Evolutionary conservation across 257 asterid species (phyloP).

Genomic region (Asclepias syriaca): DNA sequence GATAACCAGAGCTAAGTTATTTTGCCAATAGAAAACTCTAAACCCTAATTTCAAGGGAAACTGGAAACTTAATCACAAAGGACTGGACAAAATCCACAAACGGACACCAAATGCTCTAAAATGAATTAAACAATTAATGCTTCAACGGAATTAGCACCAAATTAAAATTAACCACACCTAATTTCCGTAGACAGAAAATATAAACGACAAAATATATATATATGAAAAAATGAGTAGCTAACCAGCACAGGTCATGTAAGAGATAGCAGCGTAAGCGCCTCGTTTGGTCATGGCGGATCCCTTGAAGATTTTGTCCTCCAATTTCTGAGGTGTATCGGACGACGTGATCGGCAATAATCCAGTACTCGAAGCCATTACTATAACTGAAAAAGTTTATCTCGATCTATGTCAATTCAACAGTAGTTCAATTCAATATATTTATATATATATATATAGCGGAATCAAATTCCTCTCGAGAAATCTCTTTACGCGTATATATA

Average conservation of each 20-base stretch:
- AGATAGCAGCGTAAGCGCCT: conserved; percentile 86
- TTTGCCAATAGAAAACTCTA: neutral
- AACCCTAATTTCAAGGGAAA: neutral
- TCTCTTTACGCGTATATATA: neutral
- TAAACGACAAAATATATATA: neutral
- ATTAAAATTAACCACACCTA: neutral
- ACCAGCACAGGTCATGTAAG: conserved; percentile 97
- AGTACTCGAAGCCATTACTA: conserved; percentile 29
- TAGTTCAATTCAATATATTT: neutral
- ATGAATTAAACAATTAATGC: neutral
- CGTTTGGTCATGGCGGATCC: conserved; percentile 93
- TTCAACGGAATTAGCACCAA: neutral
- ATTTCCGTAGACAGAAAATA: neutral
- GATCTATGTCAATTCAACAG: neutral
- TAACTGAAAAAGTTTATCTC: neutral
- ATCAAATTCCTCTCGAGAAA: no score
- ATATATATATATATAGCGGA: neutral
- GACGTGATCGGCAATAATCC: conserved; percentile 57
- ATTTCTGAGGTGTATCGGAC: conserved; percentile 47
- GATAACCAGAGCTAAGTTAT: neutral
- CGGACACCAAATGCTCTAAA: neutral
- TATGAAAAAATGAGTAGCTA: conserved; percentile 5
- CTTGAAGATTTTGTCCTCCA: conserved; percentile 80
- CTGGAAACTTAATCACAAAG: neutral
- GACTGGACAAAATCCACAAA: neutral